Base-by-base conservation (phyloP, 2,329 filamentous ascomycete species). In the Alternaria alternata region DNA sequence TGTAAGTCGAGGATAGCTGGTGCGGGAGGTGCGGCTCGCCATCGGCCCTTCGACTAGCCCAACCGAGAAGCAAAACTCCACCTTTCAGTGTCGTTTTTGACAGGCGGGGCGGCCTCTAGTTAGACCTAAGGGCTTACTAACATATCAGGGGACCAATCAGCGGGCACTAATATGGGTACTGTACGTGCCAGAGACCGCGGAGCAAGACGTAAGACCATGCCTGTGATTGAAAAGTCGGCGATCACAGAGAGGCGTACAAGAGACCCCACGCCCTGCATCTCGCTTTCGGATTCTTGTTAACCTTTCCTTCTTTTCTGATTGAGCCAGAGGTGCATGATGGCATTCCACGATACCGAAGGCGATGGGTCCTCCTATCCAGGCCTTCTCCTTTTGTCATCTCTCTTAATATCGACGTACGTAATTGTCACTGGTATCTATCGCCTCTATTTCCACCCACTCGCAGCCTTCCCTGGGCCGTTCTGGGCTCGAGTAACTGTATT, bases 391-490 rank as follows among this genome's bases (percentile, higher is more conserved):
- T 12, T 60, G 20, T 51, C 53, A 4, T 36, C 20, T 30, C 34
- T 63, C 7, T 49, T 60, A 46, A 47, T 28, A 39, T 57, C 56
- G 36, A 34, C 57, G 5, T 68, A 68, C 42, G 22, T 59, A n/a
- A 34, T 66, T 26, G 48, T 46, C 18, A 65, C 57, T 20, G 57
- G 34, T 52, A 63, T 66, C 12, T 71, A 67, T 54, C 57, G 60
- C 5, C 55, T 70, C 18, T 68, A 59, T 30, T 68, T 72, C 38
- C 69, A 72, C 44, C 68, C 66, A 7, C 62, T 72, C 20, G 65
- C 65, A 16, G 65, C 64, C 8, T 68, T 64, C 55, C 69, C 69
- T 7, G 70, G 70, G 9, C 69, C 69, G 3, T 66, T 75, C 43
- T 67, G 66, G 59, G 68, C 70, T n/a, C 67, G 63, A 16, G 39